Evolutionary conservation across 1,139 yeast genomes (phyloP), one percentile per base, ranked within the genome.

Genomic region (Magnusiomyces paraingens): DNA sequence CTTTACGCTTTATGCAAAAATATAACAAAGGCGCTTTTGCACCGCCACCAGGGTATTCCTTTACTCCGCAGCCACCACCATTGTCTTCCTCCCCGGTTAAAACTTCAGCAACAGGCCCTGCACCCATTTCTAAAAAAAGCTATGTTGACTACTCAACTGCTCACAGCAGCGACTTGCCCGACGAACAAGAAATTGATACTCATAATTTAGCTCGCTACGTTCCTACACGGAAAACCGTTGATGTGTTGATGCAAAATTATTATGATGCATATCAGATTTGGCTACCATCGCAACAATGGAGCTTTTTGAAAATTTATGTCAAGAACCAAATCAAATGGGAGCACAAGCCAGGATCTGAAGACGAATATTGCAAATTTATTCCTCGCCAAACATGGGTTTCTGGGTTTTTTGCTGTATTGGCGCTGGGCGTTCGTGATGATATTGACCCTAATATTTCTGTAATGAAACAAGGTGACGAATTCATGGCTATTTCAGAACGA

Each of bases 401-500:
- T 4, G 49, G 57, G 14, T 58, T 66, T 39, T 63, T 59, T 43
- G 50, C 61, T 2, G 58, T 62, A 8, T 48, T 65, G 22, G 66
- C 67, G 20, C 57, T 62, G 17, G 69, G 66, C 3, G 59, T 58
- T 10, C 59, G 62, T 11, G 58, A 59, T 21, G 54, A 58, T 41
- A 49, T 47, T 12, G 50, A 41, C 18, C 54, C 53, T 4, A 52
- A 42, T 1, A 49, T 49, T 12, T 4, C 26, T 22, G 36, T 40
- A 18, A 5, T 10, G 11, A 10, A 38, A 10, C 43, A 54, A 35
- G 55, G 51, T 38, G 47, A 44, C 18, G 5, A n/a, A 4, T 44
- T 10, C 14, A 43, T 54, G 17, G 53, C 52, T 18, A 49, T 45
- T 21, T 55, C 57, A 21, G 18, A 46, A 15, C 26, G 38, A 36